Base-by-base conservation (phyloP, 1,139 yeast genomes). In the Pichia kudriavzevii region DNA sequence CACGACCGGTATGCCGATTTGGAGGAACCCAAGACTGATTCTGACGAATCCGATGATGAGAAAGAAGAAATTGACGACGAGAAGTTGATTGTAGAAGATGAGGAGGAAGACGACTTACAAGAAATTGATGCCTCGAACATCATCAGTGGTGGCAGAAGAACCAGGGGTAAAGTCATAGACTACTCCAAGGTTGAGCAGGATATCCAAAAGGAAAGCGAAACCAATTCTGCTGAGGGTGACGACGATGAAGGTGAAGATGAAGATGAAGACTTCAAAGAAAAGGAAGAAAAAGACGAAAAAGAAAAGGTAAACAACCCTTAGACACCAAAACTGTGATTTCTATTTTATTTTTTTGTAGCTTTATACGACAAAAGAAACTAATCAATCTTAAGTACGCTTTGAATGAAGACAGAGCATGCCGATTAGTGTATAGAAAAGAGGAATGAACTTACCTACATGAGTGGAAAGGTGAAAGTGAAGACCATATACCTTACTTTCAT, bases 81-180 rank as follows among this genome's bases (percentile, higher is more conserved):
- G 26, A 72, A 63, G 48, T 47, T 51, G 52, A 70, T 66, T 22
- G 72, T 66, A 11, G 78, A 67, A 28, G 72, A 68, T n/a, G 80
- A 74, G 17, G 93, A 78, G 26, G 94, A 83, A 28, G 94, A 84
- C 50, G 93, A 81, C 49, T 66, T 85, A 49, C 73, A 73, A 13
- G 95, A 83, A 58, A 84, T 88, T 49, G 95, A 87, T 54, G 69
- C 80, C 28, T 65, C 88, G 31, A 88, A 88, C 59, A 87, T 87
- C 55, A 83, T 87, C 44, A 68, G 81, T 18, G 66, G 77, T 19
- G 95, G 95, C 11, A 73, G 95, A 60, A 81, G 97, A 65, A 85
- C 95, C 10, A 75, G 95, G 49, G 94, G 95, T 15, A 82, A 79
- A 56, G 81, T 80, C 22, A 80, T 88, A 50, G 96, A 88, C 60